phyloP scores from a whole-genome alignment of 23 red algal species.

The Gracilariopsis chorda region DNA sequence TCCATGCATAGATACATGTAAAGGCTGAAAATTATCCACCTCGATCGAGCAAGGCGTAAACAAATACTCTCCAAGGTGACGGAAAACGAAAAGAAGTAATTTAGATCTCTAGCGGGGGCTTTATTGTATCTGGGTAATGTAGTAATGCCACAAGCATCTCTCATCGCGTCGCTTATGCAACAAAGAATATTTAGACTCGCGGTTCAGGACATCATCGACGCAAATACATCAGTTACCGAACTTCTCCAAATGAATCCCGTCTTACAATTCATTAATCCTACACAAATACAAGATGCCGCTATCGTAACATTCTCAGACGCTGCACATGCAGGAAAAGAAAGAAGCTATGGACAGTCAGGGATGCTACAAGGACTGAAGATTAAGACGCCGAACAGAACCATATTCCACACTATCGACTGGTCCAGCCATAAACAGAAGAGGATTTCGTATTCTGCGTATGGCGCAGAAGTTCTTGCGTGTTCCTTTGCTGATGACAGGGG shows the following conservation, averaged over 20 bases:
- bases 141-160: slow-evolving; percentile 10
- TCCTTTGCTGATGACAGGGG: too few species aligned
- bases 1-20: background rate
- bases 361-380: background rate
- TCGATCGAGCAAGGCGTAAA: background rate
- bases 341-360: background rate
- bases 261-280: background rate
- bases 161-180: background rate
- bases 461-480: too few species aligned
- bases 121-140: background rate
- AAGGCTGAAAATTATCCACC: background rate
- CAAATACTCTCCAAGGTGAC: background rate
- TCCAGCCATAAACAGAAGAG: background rate
- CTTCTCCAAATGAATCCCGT: background rate
- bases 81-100: background rate
- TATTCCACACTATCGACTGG: background rate
- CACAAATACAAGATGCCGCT: background rate
- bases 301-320: background rate
- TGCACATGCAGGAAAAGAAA: background rate
- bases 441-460: too few species aligned
- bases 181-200: background rate
- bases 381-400: background rate
- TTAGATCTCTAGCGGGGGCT: background rate
- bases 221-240: background rate
- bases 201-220: background rate